Evolutionary conservation across 2,329 filamentous ascomycete genomes (phyloP).

Genomic region (Emydomyces testavorans): DNA sequence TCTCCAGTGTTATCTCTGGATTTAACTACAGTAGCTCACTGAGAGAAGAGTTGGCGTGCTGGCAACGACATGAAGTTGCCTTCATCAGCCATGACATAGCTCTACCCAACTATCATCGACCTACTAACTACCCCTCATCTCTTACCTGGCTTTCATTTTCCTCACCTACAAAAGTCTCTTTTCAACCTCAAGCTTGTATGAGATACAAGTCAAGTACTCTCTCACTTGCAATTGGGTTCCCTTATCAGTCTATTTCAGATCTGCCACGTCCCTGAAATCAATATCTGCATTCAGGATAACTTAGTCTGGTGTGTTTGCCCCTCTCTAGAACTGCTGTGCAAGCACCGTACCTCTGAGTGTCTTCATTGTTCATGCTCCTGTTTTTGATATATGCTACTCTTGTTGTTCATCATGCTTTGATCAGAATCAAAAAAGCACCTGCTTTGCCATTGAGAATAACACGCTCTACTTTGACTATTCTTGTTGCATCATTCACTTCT

Average conservation of each 20-base stretch:
- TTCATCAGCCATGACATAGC: background rate
- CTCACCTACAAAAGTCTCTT: too few relatives aligned
- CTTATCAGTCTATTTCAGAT: too few relatives aligned
- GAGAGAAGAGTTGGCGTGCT: too few relatives aligned
- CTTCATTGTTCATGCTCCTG: background rate
- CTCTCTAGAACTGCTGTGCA: background rate
- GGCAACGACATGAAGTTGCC: background rate
- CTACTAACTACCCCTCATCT: background rate
- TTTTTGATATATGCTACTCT: background rate
- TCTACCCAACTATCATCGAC: background rate
- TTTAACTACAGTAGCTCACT: too few relatives aligned
- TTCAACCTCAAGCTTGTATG: too few relatives aligned
- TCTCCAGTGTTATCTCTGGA: background rate
- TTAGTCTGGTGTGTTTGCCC: background rate
- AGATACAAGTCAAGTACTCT: too few relatives aligned
- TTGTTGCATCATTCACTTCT: background rate
- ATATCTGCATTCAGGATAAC: background rate
- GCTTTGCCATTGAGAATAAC: background rate
- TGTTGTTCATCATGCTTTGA: background rate
- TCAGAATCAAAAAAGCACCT: too few relatives aligned
- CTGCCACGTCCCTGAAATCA: too few relatives aligned
- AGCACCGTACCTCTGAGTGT: background rate
- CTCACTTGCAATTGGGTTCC: background rate
- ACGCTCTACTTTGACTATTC: background rate
- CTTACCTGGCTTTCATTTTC: background rate